Evolutionary conservation across 345 rosid genomes (phyloP), one percentile per base, ranked within the genome.

Genomic region (Cochlearia excelsa): DNA sequence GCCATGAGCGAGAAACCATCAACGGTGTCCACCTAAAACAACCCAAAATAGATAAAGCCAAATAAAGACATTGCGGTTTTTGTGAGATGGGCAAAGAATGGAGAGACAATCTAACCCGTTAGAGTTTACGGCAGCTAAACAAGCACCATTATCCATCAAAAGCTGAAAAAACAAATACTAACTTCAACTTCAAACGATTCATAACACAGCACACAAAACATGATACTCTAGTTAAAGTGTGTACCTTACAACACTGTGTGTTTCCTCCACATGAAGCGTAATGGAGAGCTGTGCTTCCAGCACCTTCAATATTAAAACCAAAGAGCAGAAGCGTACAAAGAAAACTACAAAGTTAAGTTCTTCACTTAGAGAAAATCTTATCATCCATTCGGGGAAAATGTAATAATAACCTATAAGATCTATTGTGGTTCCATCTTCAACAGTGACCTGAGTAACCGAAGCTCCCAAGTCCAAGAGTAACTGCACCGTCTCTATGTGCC

Each of bases 251-350:
- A 63, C 97, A 93, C 41, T 84, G 91, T 31, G 73, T 74, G 76
- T 81, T 93, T 73, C 99, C 99, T 41, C 97, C 99, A 78, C 99
- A 93, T 28, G 99, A 94, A 74, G 95, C 99, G 67, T 93, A 93
- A 70, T 93, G 99, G 16, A 93, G 91, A 46, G 95, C 68, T 16
- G 94, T 80, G 81, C 99, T 93, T 69, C 95, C 97, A 30, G 99
- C 85, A 60, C 99, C 96, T 92, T 81, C 53, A 81, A 61, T 45
- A 51, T 3, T 16, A 23, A 33, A 35, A 51, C 41, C 35, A 60
- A 46, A 39, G 48, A 53, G 62, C 45, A 57, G 40, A 30, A 67
- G 60, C 28, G 4, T 40, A 49, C 11, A 52, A 59, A 53, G 23
- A 16, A 69, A 62, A 57, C 59, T 34, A 62, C 5, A 0, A 28